Evolutionary conservation across 306 rosid genomes (phyloP), one percentile per base, ranked within the genome.

Genomic region (Rosa multiflora): DNA sequence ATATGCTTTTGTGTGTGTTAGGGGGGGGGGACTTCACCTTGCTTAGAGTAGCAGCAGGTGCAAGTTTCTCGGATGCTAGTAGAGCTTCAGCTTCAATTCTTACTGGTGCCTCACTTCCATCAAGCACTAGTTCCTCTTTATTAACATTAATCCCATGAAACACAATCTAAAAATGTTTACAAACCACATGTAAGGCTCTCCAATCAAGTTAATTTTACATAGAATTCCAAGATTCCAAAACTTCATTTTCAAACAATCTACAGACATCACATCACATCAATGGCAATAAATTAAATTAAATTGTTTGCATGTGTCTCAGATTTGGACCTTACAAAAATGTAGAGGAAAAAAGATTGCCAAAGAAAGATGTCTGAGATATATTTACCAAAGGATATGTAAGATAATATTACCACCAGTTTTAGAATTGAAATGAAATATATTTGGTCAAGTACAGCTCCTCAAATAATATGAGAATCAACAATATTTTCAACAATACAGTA

Each of bases 101-200:
- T 59, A 86, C 80, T 23, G 99, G 98, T 68, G 88, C 99, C 48
- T 95, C 99, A 88, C 99, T 95, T 74, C 99, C 99, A 87, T 93
- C 98, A 73, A 95, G 94, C 75, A 91, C 47, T 51, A 92, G 79
- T 79, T 91, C 96, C 76, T 88, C 89, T 80, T 88, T 88, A 77
- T 91, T 81, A 67, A 86, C 83, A 78, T 80, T 89, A 73, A 95
- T 88, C 70, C 99, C 99, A 80, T 87, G 99, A 88, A 95, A 95
- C 62, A 78, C 84, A 77, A 92, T 84, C 99, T 95, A 80, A 66
- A 79, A 83, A 76, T 73, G 72, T 63, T 18, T 20, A 76, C 39
- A 82, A 71, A 13, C 76, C 86, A 78, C 15, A 13, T 72, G 77
- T 72, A 72, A 59, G 32, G 53, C 62, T 56, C n/a, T 56, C 51